Base-by-base conservation (phyloP, 164 flowering plant species). In the Magnolia kwangsiensis region DNA sequence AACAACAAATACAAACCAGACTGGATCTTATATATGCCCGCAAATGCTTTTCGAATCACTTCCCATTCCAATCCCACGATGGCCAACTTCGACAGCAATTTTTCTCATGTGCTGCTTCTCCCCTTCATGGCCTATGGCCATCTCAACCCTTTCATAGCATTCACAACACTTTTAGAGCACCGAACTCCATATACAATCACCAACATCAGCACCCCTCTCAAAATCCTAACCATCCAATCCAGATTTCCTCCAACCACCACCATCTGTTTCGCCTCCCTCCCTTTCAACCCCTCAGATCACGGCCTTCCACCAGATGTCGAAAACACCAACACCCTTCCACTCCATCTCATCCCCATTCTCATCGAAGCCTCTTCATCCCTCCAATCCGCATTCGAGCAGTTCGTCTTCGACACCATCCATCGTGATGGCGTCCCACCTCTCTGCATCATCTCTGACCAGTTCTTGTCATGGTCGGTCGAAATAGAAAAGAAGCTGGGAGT, bases 41-140 rank as follows among this genome's bases (percentile, higher is more conserved):
- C 45, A 37, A 37, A 37, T 37, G 45, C 45, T 0, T 37, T 37
- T 4, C 45, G 4, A 37, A 0, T 27, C 29, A 27, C 29, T 27
- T 27, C 2, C 29, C 29, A 27, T 27, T 37, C 45, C 45, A 3
- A 37, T 37, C 7, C 45, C 45, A 37, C 7, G 7, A 37, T 37
- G 45, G 3, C 45, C 45, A 7, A 37, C 6, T 37, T 37, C 45
- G 7, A 37, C 45, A 37, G 45, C 45, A 37, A 37, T 37, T 37
- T 7, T 37, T 4, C 45, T 37, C 45, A 76, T 63, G 50, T 78
- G 50, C 23, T 78, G 64, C 66, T 78, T 76, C 27, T 73, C 10
- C 76, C 76, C 6, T 78, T 78, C 80, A 50, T 78, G 80, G 80
- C 75, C 2, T 69, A 78, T 21, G 80, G 80, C 51, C 72, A 78